phyloP scores from a whole-genome alignment of 2,329 filamentous ascomycete species.

The Teratosphaeria viscida region DNA sequence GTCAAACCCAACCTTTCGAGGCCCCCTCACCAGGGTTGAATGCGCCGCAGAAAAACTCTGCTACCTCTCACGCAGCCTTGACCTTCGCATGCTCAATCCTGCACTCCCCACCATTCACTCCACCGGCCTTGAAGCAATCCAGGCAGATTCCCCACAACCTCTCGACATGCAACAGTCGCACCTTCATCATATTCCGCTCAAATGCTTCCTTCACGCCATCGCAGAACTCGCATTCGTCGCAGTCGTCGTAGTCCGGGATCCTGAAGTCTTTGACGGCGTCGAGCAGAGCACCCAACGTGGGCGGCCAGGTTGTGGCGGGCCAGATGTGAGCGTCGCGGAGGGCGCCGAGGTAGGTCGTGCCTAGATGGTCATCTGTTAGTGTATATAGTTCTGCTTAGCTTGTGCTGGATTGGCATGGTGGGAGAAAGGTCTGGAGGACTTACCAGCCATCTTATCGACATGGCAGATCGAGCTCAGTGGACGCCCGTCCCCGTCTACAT shows the following conservation, averaged over 20 bases:
- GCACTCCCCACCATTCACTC: conserved; percentile 14
- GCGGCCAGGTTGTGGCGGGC: conserved; percentile 16
- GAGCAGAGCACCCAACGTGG: conserved; percentile 6
- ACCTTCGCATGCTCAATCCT: conserved; percentile 18
- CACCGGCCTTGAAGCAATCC: conserved; percentile 19
- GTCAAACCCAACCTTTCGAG: too few relatives aligned
- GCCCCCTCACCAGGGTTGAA: too few relatives aligned
- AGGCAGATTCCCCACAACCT: conserved; percentile 23
- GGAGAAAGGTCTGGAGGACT: background rate
- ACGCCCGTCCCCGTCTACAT: conserved; percentile 5
- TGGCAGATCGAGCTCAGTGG: conserved; percentile 7
- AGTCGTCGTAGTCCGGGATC: conserved; percentile 18
- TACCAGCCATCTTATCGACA: conserved; percentile 11
- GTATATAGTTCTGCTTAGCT: conserved; percentile 3
- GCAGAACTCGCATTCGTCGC: conserved; percentile 21
- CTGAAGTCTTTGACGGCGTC: conserved; percentile 9
- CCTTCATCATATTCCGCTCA: conserved; percentile 8
- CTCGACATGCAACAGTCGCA: conserved; percentile 13
- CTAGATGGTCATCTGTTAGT: background rate
- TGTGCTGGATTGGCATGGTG: background rate
- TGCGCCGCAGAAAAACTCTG: background rate
- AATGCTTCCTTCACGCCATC: conserved; percentile 14
- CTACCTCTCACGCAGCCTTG: background rate
- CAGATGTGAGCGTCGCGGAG: conserved; percentile 19
- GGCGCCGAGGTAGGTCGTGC: conserved; percentile 14